Conservation (phyloP, 257 asterid genomes). For the Solanum chilense region DNA sequence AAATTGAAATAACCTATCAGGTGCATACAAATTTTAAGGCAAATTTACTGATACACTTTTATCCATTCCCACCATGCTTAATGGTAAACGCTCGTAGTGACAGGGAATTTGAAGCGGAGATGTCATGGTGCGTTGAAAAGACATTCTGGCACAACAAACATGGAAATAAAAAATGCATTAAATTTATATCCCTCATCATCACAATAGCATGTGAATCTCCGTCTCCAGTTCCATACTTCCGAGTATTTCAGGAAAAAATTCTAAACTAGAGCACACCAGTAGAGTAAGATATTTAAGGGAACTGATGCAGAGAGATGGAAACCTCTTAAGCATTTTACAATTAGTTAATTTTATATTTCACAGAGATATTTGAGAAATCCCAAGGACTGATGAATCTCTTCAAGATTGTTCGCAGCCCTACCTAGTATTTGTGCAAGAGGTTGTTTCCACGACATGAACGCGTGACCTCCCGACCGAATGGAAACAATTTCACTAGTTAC, state of each 20-base stretch:
- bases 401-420: neutral
- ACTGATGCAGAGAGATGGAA: neutral
- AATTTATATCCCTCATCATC: neutral
- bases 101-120: neutral
- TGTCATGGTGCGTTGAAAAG: neutral
- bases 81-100: neutral
- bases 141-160: neutral
- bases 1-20: neutral
- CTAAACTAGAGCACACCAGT: neutral
- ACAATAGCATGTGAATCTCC: neutral
- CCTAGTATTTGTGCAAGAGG: neutral
- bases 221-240: neutral
- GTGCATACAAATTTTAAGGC: neutral
- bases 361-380: neutral
- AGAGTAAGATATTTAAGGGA: neutral
- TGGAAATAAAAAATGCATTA: neutral
- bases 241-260: neutral
- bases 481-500: neutral
- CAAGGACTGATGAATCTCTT: neutral
- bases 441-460: neutral
- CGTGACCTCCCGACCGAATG: neutral
- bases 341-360: neutral
- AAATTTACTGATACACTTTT: neutral
- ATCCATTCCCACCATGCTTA: neutral
- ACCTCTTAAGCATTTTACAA: neutral